These are phyloP conservation scores for Leishmania turanica DNA, from an alignment of 208 protist species.

Conservation along the genomic window DNA sequence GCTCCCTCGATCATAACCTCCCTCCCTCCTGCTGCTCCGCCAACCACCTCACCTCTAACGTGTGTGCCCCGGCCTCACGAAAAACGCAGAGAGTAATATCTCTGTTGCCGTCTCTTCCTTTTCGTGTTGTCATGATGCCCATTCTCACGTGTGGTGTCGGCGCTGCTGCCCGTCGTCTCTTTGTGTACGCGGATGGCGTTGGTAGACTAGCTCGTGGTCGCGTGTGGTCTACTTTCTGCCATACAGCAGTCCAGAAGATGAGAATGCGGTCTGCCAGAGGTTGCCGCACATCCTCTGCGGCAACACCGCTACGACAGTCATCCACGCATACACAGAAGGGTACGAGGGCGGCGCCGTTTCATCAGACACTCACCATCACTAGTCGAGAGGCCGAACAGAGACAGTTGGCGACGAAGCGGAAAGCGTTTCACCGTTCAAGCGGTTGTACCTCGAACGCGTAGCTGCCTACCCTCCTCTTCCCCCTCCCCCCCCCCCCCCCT, in stretches of 20 bases:
- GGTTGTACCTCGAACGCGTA: background rate
- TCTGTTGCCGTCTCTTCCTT: background rate
- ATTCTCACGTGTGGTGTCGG: background rate
- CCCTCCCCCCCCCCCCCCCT: background rate
- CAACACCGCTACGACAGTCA: background rate
- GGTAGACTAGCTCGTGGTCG: background rate
- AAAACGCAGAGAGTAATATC: too few species aligned
- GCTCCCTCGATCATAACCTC: background rate
- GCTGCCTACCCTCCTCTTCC: background rate
- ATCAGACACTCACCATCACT: background rate
- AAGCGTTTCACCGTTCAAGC: background rate
- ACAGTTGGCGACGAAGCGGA: background rate
- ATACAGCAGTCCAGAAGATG: background rate
- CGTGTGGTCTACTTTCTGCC: background rate
- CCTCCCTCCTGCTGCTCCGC: background rate
- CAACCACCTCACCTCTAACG: too few species aligned
- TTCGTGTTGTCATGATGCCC: background rate
- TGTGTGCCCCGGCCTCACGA: too few species aligned
- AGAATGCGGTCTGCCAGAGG: background rate
- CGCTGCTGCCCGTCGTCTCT: background rate
- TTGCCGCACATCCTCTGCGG: background rate
- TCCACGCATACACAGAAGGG: background rate
- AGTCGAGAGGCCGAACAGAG: background rate
- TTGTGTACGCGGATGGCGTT: background rate
- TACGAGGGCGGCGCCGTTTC: background rate